Percentiles rank a stretch among this genome's conserved stretches.
phyloP scores from a whole-genome alignment of 225 moss, liverwort and hornwort species.

The Lunularia cruciata region DNA sequence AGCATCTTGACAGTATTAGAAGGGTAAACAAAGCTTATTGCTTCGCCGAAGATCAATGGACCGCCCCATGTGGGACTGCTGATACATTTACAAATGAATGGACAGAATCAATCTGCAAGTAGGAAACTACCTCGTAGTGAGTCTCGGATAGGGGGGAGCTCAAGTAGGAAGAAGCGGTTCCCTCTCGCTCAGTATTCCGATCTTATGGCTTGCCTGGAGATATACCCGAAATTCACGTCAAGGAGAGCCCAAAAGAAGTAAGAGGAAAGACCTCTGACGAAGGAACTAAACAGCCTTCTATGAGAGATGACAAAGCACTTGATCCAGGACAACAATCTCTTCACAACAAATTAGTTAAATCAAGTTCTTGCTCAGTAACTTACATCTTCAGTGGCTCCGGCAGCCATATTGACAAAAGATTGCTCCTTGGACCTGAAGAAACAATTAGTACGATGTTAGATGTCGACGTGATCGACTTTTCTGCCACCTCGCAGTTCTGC shows the following conservation, averaged over 20 bases:
- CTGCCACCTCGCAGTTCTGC: no score
- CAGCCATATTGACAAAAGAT: conserved; percentile 53
- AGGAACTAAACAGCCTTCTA: background rate
- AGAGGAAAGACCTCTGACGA: background rate
- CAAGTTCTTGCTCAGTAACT: no score
- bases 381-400: conserved; percentile 58
- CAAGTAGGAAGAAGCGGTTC: conserved; percentile 57
- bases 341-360: no score
- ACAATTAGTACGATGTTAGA: no score
- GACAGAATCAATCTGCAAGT: conserved; percentile 10
- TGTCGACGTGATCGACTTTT: no score
- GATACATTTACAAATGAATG: conserved; percentile 35
- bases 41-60: conserved; percentile 33
- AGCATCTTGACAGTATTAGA: conserved; percentile 3
- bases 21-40: background rate
- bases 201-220: conserved; percentile 53
- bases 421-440: conserved; percentile 58
- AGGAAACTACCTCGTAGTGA: conserved; percentile 11
- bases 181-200: conserved; percentile 44
- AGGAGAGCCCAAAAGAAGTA: background rate
- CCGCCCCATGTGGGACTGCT: conserved; percentile 35
- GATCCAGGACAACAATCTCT: no score
- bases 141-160: background rate
- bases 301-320: no score
- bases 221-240: background rate